Conservation (phyloP, 1,139 yeast species). For the Citeromyces hawaiiensis region DNA sequence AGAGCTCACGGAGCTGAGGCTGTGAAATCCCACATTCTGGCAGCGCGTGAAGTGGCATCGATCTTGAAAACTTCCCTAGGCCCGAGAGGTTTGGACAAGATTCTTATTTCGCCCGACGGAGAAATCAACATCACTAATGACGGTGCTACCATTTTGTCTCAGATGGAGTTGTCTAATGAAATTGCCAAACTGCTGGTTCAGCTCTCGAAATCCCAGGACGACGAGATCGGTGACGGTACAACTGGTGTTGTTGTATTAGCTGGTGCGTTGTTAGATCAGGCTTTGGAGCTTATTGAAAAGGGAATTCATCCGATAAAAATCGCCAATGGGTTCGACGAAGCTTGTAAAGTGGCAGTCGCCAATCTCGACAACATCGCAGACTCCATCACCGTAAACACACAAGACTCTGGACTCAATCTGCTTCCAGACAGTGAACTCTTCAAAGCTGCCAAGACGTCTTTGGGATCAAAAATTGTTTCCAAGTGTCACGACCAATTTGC, state of each 20-base stretch:
- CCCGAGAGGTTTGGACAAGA: slow-evolving; percentile 96
- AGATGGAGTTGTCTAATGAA: slow-evolving; percentile 93
- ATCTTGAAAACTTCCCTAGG: slow-evolving; percentile 90
- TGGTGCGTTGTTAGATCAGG: slow-evolving; percentile 88
- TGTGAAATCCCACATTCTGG: slow-evolving; percentile 85
- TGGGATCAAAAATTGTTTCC: slow-evolving; percentile 92
- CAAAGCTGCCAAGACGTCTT: slow-evolving; percentile 87
- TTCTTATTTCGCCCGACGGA: slow-evolving; percentile 85
- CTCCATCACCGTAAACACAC: slow-evolving; percentile 25
- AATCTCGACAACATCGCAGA: slow-evolving; percentile 71
- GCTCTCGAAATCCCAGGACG: slow-evolving; percentile 91
- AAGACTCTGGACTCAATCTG: slow-evolving; percentile 28
- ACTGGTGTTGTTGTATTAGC: slow-evolving; percentile 98
- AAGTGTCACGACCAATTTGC: slow-evolving; percentile 92
- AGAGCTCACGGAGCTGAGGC: slow-evolving; percentile 93
- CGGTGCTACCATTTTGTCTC: slow-evolving; percentile 93
- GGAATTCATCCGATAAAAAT: slow-evolving; percentile 96
- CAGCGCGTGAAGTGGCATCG: slow-evolving; percentile 91
- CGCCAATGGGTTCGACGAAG: slow-evolving; percentile 96
- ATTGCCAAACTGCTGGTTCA: slow-evolving; percentile 93
- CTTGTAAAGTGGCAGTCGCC: slow-evolving; percentile 78
- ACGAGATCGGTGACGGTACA: slow-evolving; percentile 98
- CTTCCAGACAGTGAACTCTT: slow-evolving; percentile 41
- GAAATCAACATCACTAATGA: slow-evolving; percentile 97
- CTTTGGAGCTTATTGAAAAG: slow-evolving; percentile 84